A percentile compares a stretch with the other conserved stretches of the same genome.
Evolutionary conservation across 2,329 filamentous ascomycete species (phyloP).

Genomic region (Fusarium nurragi): DNA sequence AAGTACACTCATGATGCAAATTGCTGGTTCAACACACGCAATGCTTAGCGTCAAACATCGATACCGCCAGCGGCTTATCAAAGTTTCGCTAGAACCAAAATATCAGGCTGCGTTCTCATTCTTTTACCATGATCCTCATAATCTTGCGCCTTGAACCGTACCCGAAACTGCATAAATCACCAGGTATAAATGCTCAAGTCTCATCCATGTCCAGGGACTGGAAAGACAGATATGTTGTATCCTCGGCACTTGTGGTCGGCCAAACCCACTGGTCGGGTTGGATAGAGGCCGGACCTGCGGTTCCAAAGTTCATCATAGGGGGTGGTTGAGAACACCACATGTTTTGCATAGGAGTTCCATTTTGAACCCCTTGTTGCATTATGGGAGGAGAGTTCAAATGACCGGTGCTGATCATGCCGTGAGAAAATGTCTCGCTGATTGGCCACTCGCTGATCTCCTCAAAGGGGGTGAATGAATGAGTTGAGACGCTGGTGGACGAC

Average conservation of each 20-base stretch:
- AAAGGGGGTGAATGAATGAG: slow-evolving; percentile 38
- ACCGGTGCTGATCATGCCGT: slow-evolving; percentile 32
- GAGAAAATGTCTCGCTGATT: slow-evolving; percentile 38
- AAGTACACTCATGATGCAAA: background rate
- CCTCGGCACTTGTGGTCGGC: slow-evolving; percentile 38
- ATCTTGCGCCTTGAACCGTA: background rate
- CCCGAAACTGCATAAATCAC: background rate
- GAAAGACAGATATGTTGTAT: slow-evolving; percentile 25
- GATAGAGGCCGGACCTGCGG: slow-evolving; percentile 37
- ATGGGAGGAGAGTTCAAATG: slow-evolving; percentile 24
- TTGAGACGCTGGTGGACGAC: slow-evolving; percentile 36
- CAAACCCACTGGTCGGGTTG: slow-evolving; percentile 44
- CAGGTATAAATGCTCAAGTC: background rate
- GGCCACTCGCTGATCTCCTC: slow-evolving; percentile 43
- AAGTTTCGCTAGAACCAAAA: background rate
- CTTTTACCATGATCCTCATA: background rate
- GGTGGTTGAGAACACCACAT: slow-evolving; percentile 46
- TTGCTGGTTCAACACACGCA: background rate
- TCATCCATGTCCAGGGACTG: slow-evolving; percentile 37
- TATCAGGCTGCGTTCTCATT: background rate
- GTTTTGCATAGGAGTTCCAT: slow-evolving; percentile 39
- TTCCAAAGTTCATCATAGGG: slow-evolving; percentile 46
- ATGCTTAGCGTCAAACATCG: background rate
- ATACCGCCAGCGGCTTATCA: slow-evolving; percentile 4
- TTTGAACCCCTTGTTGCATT: slow-evolving; percentile 39